Evolutionary conservation across 768 basidiomycete genomes (phyloP), one percentile per base, ranked within the genome.

Genomic region (Pholiota microspora): DNA sequence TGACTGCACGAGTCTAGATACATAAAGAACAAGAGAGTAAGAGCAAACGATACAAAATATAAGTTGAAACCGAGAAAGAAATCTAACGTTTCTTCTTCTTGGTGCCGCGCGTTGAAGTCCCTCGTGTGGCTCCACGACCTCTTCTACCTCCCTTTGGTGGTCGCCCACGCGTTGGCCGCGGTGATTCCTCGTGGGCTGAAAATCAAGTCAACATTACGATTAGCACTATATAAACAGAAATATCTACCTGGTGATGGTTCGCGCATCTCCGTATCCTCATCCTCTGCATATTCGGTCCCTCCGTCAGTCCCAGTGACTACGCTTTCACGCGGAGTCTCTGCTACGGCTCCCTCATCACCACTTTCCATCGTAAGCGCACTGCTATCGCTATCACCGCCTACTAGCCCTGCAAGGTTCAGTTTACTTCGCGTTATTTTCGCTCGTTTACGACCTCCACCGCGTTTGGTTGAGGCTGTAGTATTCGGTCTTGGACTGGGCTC

Each of bases 291-390:
- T 46, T 88, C 86, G 4, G 86, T 87, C 8, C 84, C 84, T 7
- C 62, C 81, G 60, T 91, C 89, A 73, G 89, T 88, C 25, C 81
- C 87, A 2, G 88, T 89, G 15, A 83, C 76, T 28, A 83, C 77
- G 58, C 88, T 89, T 29, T 82, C 85, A 62, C 81, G 73, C 0
- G 85, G 83, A 7, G 85, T 86, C 23, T 79, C 83, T 8, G 63
- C 55, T 9, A 59, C 58, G 15, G 69, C 72, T 44, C 76, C 81
- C 64, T 92, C 90, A 53, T 92, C 90, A 6, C 84, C 88, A 57
- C 88, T 91, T 67, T 92, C 89, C 65, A 88, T 84, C 3, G 89
- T 92, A 62, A 92, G 67, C 24, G 87, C 90, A 59, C 90, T 92
- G 62, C 88, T 89, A 59, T 92, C 90, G 64, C 90, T 92, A 63